phyloP scores from a whole-genome alignment of 345 rosid species.

The Jatropha curcas region DNA sequence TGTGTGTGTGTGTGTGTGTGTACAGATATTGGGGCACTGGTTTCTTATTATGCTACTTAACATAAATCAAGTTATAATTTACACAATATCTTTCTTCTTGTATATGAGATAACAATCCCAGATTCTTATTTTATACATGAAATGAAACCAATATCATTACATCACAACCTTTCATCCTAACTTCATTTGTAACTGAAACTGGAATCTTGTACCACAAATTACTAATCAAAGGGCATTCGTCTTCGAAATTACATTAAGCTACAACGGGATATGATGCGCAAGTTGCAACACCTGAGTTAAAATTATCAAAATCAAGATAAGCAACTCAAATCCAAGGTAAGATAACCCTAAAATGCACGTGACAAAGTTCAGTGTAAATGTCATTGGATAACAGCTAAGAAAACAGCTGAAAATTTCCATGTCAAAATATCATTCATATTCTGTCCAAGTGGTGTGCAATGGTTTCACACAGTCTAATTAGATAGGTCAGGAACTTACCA shows the following conservation, averaged over 20 bases:
- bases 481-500: slow-evolving; percentile 50
- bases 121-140: not conserved
- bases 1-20: no score
- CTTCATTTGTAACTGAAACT: not conserved
- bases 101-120: not conserved
- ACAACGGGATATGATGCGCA: slow-evolving; percentile 90
- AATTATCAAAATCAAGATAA: slow-evolving; percentile 10
- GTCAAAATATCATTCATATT: not conserved
- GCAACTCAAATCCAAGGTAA: not conserved
- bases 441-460: not conserved
- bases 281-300: slow-evolving; percentile 74
- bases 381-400: not conserved
- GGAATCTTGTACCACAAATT: not conserved
- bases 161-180: not conserved
- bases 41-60: no score
- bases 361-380: not conserved
- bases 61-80: no score
- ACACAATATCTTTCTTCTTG: slow-evolving; percentile 1
- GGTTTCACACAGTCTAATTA: not conserved
- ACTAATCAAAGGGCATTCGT: not conserved
- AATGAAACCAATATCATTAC: not conserved
- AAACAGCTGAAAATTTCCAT: not conserved
- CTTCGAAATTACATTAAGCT: slow-evolving; percentile 34
- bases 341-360: not conserved
- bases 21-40: no score